These are phyloP conservation scores for Fusarium gaditjirri DNA, from an alignment of 2,329 filamentous ascomycete species.

Conservation along the genomic window DNA sequence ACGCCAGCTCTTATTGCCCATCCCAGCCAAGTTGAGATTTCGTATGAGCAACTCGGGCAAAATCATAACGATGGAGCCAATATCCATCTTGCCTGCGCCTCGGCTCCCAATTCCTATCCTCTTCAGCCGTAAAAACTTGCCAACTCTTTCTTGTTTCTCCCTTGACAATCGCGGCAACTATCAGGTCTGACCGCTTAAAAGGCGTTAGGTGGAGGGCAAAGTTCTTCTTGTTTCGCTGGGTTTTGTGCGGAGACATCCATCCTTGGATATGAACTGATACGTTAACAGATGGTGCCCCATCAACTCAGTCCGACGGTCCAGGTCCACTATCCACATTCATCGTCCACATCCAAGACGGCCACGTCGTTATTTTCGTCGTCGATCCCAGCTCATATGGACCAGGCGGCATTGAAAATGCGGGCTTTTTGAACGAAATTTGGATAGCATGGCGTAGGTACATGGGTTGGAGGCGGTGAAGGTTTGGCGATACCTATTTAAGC, in stretches of 20 bases:
- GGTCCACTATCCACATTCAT: conserved; percentile 10
- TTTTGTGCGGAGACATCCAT: conserved; percentile 25
- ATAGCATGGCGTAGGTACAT: conserved; percentile 13
- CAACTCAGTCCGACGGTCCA: neutral
- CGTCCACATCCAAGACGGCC: conserved; percentile 10
- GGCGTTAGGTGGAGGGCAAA: conserved; percentile 20
- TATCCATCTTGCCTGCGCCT: neutral
- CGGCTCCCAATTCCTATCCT: neutral
- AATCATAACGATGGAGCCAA: neutral
- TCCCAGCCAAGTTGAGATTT: neutral
- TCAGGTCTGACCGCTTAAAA: conserved; percentile 45
- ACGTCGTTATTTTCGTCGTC: conserved; percentile 32
- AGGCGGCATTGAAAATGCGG: conserved; percentile 41
- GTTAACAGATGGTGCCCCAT: conserved; percentile 13
- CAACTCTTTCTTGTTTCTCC: conserved; percentile 1
- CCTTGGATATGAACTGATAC: conserved; percentile 5
- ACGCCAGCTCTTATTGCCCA: conserved; percentile 1
- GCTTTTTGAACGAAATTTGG: conserved; percentile 36
- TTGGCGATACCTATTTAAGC: conserved; percentile 43
- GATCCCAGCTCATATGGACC: conserved; percentile 24
- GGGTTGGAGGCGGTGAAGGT: conserved; percentile 42
- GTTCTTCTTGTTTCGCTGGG: conserved; percentile 15
- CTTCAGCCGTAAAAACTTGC: neutral
- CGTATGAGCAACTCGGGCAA: neutral
- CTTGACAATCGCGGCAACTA: conserved; percentile 34